Percentiles rank a stretch among this genome's conserved stretches.
Evolutionary conservation across 1,139 yeast species (phyloP).

Genomic region (Debaryomyces sp.): DNA sequence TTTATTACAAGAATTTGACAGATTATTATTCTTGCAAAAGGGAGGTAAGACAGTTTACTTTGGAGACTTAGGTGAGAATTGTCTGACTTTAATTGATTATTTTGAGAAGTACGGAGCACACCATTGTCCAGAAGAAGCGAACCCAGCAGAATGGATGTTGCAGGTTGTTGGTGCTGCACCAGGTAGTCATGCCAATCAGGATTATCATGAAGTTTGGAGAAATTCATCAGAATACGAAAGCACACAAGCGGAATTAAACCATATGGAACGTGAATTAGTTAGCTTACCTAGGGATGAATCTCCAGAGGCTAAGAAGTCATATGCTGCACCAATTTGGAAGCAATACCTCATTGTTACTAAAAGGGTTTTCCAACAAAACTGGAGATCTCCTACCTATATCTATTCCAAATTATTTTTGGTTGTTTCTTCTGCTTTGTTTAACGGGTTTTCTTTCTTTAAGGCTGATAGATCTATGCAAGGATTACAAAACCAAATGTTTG

Average conservation of each 20-base stretch:
- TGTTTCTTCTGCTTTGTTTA: constrained; percentile 55
- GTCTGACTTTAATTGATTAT: constrained; percentile 61
- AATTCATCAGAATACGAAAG: constrained; percentile 44
- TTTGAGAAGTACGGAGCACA: constrained; percentile 72
- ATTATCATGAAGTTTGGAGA: no score
- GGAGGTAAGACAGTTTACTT: constrained; percentile 84
- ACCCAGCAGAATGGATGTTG: constrained; percentile 19
- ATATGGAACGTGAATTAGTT: constrained; percentile 49
- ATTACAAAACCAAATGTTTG: constrained; percentile 65
- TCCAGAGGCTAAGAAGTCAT: constrained; percentile 36
- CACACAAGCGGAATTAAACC: constrained; percentile 41
- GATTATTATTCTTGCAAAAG: constrained; percentile 39
- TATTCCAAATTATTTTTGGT: constrained; percentile 66
- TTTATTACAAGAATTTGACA: constrained; percentile 37
- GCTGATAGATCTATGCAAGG: constrained; percentile 64
- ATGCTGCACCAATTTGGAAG: constrained; percentile 47
- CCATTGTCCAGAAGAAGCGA: constrained; percentile 65
- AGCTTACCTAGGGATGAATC: constrained; percentile 36
- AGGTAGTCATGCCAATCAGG: no score
- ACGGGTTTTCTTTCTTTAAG: constrained; percentile 75
- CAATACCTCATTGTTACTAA: constrained; percentile 56
- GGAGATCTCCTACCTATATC: constrained; percentile 76
- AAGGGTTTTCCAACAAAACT: constrained; percentile 64
- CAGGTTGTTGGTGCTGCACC: no score
- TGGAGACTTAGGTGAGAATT: constrained; percentile 74